Percentiles rank a stretch among this genome's conserved stretches.
Conservation (phyloP, 192 early-diverging fungal genomes). For the Physocladia obscura region DNA sequence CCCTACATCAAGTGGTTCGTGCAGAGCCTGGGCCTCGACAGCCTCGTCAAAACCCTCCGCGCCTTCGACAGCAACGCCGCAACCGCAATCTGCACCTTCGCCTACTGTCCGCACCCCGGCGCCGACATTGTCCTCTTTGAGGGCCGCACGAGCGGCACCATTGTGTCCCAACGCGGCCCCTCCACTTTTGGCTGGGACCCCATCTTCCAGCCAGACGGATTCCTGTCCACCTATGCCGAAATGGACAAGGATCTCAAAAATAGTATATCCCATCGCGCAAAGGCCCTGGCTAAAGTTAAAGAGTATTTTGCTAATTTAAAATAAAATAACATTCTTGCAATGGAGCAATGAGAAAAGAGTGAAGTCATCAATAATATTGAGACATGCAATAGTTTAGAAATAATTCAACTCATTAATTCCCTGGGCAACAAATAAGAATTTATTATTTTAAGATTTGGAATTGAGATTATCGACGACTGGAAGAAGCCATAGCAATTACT, state of each 20-base stretch:
- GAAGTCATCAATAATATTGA: too few species aligned
- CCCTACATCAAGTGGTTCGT: slow-evolving; percentile 98
- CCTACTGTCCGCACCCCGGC: slow-evolving; percentile 78
- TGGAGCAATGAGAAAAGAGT: too few species aligned
- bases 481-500: too few species aligned
- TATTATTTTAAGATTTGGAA: too few species aligned
- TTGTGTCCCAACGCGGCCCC: slow-evolving; percentile 84
- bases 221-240: slow-evolving; percentile 75
- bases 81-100: slow-evolving; percentile 89
- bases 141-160: slow-evolving; percentile 75
- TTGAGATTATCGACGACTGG: too few species aligned
- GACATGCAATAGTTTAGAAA: too few species aligned
- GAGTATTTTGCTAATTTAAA: slow-evolving; percentile 37
- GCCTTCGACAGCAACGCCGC: slow-evolving; percentile 66
- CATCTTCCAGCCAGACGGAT: slow-evolving; percentile 81
- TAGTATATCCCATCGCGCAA: slow-evolving; percentile 83
- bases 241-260: slow-evolving; percentile 85
- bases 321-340: too few species aligned
- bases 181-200: slow-evolving; percentile 94
- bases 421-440: too few species aligned
- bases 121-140: slow-evolving; percentile 77
- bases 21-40: slow-evolving; percentile 73
- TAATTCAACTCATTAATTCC: too few species aligned
- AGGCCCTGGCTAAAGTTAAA: slow-evolving; percentile 73
- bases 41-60: slow-evolving; percentile 77